A percentile compares a stretch with the other conserved stretches of the same genome.
phyloP scores from a whole-genome alignment of 495 filamentous ascomycete genomes.

The Aspergillus leporis region DNA sequence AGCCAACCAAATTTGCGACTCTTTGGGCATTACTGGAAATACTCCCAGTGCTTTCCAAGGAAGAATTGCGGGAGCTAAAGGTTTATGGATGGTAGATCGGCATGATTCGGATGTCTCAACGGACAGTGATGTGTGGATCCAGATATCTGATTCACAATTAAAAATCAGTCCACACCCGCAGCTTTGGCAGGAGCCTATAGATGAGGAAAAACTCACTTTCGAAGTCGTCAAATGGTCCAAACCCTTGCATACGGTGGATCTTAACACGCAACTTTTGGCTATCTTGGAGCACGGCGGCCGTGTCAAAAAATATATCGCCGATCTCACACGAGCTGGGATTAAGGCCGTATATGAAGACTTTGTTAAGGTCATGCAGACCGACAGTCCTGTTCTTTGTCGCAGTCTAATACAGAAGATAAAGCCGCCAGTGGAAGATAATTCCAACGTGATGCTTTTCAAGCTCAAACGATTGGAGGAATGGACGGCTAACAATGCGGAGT shows the following conservation, averaged over 20 bases:
- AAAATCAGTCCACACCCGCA: conserved; percentile 69
- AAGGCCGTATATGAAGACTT: conserved; percentile 51
- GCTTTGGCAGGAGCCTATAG: conserved; percentile 39
- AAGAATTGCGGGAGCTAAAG: conserved; percentile 82
- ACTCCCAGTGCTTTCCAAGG: conserved; percentile 79
- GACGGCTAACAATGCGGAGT: conserved; percentile 34
- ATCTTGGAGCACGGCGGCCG: conserved; percentile 68
- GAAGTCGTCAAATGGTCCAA: conserved; percentile 68
- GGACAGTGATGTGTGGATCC: conserved; percentile 64
- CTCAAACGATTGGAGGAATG: conserved; percentile 37
- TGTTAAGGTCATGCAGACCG: conserved; percentile 52
- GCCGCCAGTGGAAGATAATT: conserved; percentile 26
- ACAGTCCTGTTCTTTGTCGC: conserved; percentile 39
- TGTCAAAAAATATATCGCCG: conserved; percentile 57
- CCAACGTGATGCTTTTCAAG: conserved; percentile 21
- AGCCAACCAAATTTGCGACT: conserved; percentile 59
- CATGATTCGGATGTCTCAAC: conserved; percentile 26
- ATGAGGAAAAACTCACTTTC: conserved; percentile 63
- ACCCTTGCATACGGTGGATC: conserved; percentile 58
- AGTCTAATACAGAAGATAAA: conserved; percentile 40
- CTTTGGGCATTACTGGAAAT: conserved; percentile 55
- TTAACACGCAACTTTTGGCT: conserved; percentile 78
- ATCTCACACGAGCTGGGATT: conserved; percentile 61
- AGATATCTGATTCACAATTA: conserved; percentile 74
- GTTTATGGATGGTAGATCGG: conserved; percentile 79